phyloP scores from a whole-genome alignment of 331 rosid species.

The Prunus yedoensis region DNA sequence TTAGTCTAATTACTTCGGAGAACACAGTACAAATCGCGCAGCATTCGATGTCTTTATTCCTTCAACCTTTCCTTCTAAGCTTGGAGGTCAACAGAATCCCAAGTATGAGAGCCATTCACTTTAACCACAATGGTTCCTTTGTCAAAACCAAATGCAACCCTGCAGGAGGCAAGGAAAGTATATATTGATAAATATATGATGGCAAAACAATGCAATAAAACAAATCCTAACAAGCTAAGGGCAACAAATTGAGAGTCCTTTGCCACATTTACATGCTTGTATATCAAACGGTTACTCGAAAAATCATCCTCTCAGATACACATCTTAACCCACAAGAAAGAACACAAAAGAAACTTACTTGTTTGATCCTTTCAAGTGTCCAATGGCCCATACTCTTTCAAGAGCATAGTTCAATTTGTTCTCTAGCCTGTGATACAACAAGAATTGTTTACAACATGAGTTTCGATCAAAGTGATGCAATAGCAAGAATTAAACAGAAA shows the following conservation, averaged over 20 bases:
- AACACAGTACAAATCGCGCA: background rate
- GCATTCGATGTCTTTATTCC: background rate
- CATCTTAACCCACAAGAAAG: background rate
- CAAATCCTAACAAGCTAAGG: background rate
- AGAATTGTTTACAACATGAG: background rate
- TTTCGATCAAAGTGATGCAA: background rate
- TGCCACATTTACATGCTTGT: no score
- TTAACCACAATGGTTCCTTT: background rate
- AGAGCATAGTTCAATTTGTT: constrained; percentile 76
- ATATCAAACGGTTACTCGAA: background rate
- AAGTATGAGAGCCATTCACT: background rate
- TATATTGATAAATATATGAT: no score
- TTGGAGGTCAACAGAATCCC: background rate
- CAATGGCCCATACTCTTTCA: constrained; percentile 96
- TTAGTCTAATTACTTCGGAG: background rate
- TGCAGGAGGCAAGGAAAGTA: background rate
- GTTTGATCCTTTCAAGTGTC: constrained; percentile 67
- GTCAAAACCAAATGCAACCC: constrained; percentile 20
- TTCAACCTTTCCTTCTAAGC: background rate
- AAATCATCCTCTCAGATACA: background rate
- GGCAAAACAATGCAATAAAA: background rate
- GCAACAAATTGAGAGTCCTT: no score
- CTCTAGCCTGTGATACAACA: constrained; percentile 63
- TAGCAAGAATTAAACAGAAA: background rate
- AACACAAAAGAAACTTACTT: constrained; percentile 48